A percentile compares a stretch with the other conserved stretches of the same genome.
Conservation (phyloP, 1,139 yeast species). For the Spathaspora sp. region DNA sequence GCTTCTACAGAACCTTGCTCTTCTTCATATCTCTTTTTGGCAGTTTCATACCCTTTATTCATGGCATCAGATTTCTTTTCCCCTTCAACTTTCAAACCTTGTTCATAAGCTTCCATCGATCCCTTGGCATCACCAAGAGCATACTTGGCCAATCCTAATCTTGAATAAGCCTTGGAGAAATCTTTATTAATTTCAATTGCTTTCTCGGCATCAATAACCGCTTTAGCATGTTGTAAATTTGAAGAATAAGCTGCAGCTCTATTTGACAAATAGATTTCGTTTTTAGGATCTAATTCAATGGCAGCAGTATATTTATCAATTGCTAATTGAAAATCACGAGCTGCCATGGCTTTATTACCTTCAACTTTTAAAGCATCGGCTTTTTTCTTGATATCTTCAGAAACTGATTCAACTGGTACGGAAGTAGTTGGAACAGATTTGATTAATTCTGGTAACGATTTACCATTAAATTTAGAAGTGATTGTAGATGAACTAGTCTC, state of each 20-base stretch:
- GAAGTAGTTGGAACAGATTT: conserved; percentile 16
- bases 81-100: conserved; percentile 87
- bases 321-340: conserved; percentile 67
- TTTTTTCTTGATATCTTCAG: conserved; percentile 56
- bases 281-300: conserved; percentile 64
- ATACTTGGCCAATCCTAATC: conserved; percentile 90
- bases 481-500: conserved; percentile 40
- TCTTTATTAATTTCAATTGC: conserved; percentile 78
- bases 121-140: conserved; percentile 89
- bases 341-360: conserved; percentile 93
- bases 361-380: conserved; percentile 85
- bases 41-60: conserved; percentile 92
- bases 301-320: conserved; percentile 79
- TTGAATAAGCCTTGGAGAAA: conserved; percentile 91
- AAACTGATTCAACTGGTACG: conserved; percentile 29
- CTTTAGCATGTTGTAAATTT: conserved; percentile 67
- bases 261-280: conserved; percentile 86
- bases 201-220: conserved; percentile 77
- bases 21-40: conserved; percentile 80
- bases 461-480: conserved; percentile 45
- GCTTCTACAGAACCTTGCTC: conserved; percentile 49
- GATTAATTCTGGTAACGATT: conserved; percentile 49
- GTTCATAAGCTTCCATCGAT: conserved; percentile 85
- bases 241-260: conserved; percentile 98
- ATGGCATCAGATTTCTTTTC: conserved; percentile 82